Evolutionary conservation across 106 monocot genomes (phyloP).

Genomic region (Agapanthus africanus): DNA sequence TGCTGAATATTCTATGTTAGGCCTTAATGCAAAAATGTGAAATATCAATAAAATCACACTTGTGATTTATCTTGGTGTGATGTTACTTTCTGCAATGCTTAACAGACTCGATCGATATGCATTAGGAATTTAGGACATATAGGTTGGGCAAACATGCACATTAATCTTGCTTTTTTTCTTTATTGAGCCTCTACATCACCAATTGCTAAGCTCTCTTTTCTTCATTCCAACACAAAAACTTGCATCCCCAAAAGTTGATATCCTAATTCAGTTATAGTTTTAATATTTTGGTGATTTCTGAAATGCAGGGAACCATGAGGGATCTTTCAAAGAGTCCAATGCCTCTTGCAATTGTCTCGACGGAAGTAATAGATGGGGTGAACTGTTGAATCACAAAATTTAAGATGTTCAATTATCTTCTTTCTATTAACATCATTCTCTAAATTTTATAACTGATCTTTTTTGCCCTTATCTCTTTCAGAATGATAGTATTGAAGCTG

Average conservation of each 20-base stretch:
- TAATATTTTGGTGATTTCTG: not conserved
- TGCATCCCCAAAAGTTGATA: not conserved
- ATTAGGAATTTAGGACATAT: not conserved
- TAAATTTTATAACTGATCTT: not conserved
- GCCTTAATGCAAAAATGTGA: no score
- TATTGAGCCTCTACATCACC: not conserved
- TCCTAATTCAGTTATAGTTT: not conserved
- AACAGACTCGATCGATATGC: no score
- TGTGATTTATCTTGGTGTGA: not conserved
- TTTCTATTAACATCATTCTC: not conserved
- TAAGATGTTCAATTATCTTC: not conserved
- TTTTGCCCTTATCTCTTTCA: not conserved
- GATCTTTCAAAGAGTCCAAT: constrained; percentile 16
- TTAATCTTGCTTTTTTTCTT: no score
- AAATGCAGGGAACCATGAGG: constrained; percentile 8
- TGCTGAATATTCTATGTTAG: no score
- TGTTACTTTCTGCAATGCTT: no score
- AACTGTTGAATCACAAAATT: not conserved
- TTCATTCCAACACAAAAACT: no score
- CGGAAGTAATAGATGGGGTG: constrained; percentile 1
- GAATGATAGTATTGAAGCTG: not conserved
- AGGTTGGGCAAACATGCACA: not conserved
- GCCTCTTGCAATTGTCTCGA: no score
- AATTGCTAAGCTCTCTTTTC: not conserved
- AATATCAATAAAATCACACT: no score